Base-by-base conservation (phyloP, 352 stramenopile species). In the Phytophthora pseudosyringae region DNA sequence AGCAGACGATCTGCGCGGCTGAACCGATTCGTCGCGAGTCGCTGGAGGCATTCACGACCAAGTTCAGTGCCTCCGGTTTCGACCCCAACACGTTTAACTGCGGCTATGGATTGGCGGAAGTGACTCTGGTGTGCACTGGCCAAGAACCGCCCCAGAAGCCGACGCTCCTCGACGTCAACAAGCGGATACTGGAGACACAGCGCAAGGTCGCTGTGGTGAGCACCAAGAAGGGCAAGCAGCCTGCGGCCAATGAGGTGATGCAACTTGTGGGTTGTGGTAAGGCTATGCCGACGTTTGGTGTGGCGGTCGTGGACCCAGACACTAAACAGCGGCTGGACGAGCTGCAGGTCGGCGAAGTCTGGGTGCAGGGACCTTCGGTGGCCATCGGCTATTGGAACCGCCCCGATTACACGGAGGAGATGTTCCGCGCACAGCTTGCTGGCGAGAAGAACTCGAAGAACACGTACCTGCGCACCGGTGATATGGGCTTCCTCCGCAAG, bases 261-360 rank as follows among this genome's bases (percentile, higher is more conserved):
- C 83, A 79, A 13, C 67, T 95, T 35, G 84, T 96, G 6, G 86
- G 88, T n/a, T 96, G 88, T 48, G 88, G 88, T 4, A 86, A 88
- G 65, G 54, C 88, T 9, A 93, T 91, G 82, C 81, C 81, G 1
- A 92, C 83, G 15, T 93, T 95, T 68, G 49, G 61, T 3, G 62
- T 96, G n/a, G 35, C 53, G 7, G 80, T 96, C 38, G 84, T 94
- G 4, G 80, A 95, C 46, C 71, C 83, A 0, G 75, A 87, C 15
- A 79, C 82, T n/a, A 78, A 76, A 44, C 65, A 82, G 56, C 18
- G 46, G 36, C 50, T 90, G 25, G 59, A 68, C 31, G 83, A 92
- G 25, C 55, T 78, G 28, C 68, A 87, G 26, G 76, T 94, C 3
- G 96, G 96, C 46, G 96, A 99, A 64, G 90, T 99, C 38, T 99